Percentiles rank a stretch among this genome's conserved stretches.
phyloP scores from a whole-genome alignment of 116 monocot species.

The Dioscorea cayenensis region DNA sequence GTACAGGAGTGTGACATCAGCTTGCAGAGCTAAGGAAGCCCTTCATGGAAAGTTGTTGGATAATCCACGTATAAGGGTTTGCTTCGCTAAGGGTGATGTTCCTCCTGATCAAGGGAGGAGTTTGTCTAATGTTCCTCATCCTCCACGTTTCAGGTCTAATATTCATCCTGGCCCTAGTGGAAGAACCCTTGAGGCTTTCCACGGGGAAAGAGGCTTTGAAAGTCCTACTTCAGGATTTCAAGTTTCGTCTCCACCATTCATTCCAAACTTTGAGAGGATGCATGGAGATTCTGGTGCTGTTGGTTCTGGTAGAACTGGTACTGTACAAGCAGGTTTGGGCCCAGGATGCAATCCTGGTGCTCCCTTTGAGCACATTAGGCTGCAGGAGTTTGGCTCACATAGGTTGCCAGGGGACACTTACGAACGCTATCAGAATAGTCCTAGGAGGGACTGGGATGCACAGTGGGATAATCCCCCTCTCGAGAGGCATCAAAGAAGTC shows the following conservation, averaged over 20 bases:
- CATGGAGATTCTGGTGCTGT: slow-evolving; percentile 27
- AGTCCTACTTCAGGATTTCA: slow-evolving; percentile 32
- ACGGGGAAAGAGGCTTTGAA: slow-evolving; percentile 35
- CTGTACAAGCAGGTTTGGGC: slow-evolving; percentile 12
- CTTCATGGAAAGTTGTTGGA: slow-evolving; percentile 85
- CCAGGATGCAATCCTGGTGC: slow-evolving; percentile 13
- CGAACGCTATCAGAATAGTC: slow-evolving; percentile 38
- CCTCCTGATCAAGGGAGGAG: slow-evolving; percentile 39
- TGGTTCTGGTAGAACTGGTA: slow-evolving; percentile 21
- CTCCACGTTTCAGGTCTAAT: slow-evolving; percentile 19
- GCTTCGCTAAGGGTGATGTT: slow-evolving; percentile 72
- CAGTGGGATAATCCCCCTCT: slow-evolving; percentile 32
- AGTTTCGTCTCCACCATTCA: slow-evolving; percentile 34
- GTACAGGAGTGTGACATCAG: slow-evolving; percentile 56
- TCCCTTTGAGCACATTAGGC: slow-evolving; percentile 30
- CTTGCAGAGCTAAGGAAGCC: slow-evolving; percentile 91
- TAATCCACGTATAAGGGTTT: slow-evolving; percentile 73
- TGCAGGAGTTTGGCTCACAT: slow-evolving; percentile 31
- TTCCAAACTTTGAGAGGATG: slow-evolving; percentile 23
- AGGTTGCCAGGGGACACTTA: slow-evolving; percentile 30
- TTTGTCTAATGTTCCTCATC: slow-evolving; percentile 9
- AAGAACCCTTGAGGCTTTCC: slow-evolving; percentile 20
- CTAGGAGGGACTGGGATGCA: slow-evolving; percentile 21
- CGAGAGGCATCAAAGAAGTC: slow-evolving; percentile 32
- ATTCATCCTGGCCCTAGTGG: slow-evolving; percentile 16